Percentiles rank a stretch among this genome's conserved stretches.
phyloP scores from a whole-genome alignment of 768 basidiomycete genomes.

The Tulasnella sp. region DNA sequence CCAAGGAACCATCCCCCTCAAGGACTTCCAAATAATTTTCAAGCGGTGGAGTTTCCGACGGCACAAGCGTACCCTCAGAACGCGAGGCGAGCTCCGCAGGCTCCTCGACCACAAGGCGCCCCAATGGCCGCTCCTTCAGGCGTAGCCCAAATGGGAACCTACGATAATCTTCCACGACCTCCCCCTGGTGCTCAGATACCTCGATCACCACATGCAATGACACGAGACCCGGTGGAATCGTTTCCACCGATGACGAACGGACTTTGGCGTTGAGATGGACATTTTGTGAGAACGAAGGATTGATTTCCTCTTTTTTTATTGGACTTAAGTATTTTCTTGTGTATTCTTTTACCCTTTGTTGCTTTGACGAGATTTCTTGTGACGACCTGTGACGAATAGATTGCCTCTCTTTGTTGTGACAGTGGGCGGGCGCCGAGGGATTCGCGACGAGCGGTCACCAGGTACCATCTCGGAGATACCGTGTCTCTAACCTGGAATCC shows the following conservation, averaged over 20 bases:
- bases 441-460: background rate
- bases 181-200: background rate
- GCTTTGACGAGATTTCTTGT: background rate
- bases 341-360: background rate
- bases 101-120: background rate
- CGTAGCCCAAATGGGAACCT: background rate
- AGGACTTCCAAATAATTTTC: background rate
- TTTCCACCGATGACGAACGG: conserved; percentile 6
- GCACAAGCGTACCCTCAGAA: background rate
- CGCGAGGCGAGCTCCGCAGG: background rate
- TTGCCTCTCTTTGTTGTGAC: background rate
- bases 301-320: background rate
- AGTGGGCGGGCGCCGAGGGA: background rate
- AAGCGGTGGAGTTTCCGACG: background rate
- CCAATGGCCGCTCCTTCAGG: background rate
- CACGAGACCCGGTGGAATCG: background rate
- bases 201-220: background rate
- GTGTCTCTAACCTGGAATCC: background rate
- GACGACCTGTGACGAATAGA: background rate
- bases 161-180: background rate
- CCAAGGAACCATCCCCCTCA: background rate
- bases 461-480: background rate
- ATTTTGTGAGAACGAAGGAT: background rate
- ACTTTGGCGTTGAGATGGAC: conserved; percentile 11
- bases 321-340: no score